Evolutionary conservation across 2,329 filamentous ascomycete species (phyloP).

Genomic region (Alternaria alternata): DNA sequence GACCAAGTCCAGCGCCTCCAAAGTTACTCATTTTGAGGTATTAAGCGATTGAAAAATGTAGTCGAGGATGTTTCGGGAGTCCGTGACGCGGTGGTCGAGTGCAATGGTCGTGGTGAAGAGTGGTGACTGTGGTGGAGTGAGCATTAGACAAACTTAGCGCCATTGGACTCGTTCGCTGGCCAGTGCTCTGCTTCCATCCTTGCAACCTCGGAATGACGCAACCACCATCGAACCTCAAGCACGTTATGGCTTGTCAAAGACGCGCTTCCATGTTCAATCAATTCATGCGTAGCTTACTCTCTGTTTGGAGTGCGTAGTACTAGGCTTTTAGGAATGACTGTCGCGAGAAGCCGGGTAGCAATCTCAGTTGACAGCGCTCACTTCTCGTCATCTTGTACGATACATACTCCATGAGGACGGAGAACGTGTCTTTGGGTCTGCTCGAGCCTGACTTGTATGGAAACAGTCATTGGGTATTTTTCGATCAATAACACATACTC

Average conservation of each 20-base stretch:
- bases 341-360: no score
- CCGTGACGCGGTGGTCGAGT: background rate
- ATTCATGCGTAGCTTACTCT: fast-evolving
- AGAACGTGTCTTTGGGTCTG: no score
- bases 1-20: conserved; percentile 73
- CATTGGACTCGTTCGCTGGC: conserved; percentile 14
- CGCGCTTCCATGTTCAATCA: fast-evolving
- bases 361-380: fast-evolving
- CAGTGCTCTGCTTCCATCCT: conserved; percentile 27
- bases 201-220: conserved; percentile 24
- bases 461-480: no score
- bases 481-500: no score
- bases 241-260: fast-evolving
- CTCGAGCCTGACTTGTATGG: no score
- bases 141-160: conserved; percentile 34
- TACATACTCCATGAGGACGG: no score
- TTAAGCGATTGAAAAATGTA: fast-evolving
- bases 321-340: fast-evolving
- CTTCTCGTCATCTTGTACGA: no score
- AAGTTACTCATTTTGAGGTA: conserved; percentile 65
- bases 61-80: background rate
- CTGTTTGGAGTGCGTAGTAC: fast-evolving
- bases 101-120: conserved; percentile 13
- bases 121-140: conserved; percentile 31
- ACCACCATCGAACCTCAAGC: no score